Percentiles rank a stretch among this genome's conserved stretches.
phyloP scores from a whole-genome alignment of 2,329 filamentous ascomycete species.

The Botrytis squamosa region DNA sequence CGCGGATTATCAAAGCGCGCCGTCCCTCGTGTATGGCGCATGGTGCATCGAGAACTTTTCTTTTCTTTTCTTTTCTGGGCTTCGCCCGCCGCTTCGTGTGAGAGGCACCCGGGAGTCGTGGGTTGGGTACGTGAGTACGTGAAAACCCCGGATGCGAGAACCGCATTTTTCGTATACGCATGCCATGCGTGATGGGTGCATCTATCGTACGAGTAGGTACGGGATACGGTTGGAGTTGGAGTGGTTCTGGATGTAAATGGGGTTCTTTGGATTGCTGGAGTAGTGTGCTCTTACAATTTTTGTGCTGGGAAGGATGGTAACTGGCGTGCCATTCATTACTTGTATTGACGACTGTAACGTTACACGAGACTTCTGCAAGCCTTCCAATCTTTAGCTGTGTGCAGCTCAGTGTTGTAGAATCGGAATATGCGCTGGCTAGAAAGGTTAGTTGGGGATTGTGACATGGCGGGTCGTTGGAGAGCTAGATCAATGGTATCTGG shows the following conservation, averaged over 20 bases:
- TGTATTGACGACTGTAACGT: neutral
- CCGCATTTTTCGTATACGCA: neutral
- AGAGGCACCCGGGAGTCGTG: neutral
- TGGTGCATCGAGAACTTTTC: too few relatives aligned
- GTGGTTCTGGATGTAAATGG: neutral
- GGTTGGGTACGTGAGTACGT: neutral
- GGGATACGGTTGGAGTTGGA: neutral
- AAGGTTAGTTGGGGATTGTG: neutral
- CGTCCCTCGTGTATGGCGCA: neutral
- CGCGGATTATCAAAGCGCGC: neutral
- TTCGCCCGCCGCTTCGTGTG: neutral
- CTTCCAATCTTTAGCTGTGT: neutral
- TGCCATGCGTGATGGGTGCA: too few relatives aligned
- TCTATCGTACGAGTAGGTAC: neutral
- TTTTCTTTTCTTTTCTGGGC: too few relatives aligned
- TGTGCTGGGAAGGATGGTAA: neutral
- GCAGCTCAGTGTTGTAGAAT: neutral
- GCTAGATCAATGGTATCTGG: neutral
- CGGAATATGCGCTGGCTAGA: neutral
- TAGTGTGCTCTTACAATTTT: neutral
- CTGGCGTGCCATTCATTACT: neutral
- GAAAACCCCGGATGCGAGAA: neutral
- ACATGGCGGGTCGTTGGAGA: neutral
- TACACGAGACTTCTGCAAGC: neutral
- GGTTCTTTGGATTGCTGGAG: neutral